Evolutionary conservation across 1,139 yeast genomes (phyloP).

Genomic region (Debaryomyces robertsiae): DNA sequence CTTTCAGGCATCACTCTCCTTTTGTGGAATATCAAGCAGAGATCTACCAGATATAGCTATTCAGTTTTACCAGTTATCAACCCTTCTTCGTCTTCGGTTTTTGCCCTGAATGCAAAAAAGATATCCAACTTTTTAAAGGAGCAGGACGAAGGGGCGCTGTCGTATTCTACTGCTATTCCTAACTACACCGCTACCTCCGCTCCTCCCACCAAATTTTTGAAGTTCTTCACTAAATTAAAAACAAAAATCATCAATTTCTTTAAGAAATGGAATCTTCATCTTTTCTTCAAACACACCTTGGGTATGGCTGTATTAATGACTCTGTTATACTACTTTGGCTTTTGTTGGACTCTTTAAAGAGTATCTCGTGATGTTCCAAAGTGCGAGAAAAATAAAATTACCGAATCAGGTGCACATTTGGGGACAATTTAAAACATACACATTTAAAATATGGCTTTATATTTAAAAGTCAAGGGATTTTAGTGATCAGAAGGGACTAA

Average conservation of each 20-base stretch:
- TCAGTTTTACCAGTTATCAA: constrained; percentile 14
- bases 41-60: constrained; percentile 18
- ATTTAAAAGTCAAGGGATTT: not conserved
- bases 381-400: constrained; percentile 11
- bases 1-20: constrained; percentile 31
- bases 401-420: constrained; percentile 13
- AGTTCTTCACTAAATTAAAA: constrained; percentile 1
- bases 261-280: constrained; percentile 21
- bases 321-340: constrained; percentile 23
- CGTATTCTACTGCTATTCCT: constrained; percentile 16
- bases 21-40: constrained; percentile 34
- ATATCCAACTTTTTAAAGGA: constrained; percentile 26
- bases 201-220: not conserved
- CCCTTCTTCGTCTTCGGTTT: not conserved
- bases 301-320: constrained; percentile 21
- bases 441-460: constrained; percentile 3
- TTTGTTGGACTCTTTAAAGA: constrained; percentile 18
- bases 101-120: constrained; percentile 21
- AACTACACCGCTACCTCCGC: constrained; percentile 16
- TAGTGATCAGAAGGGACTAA: not conserved
- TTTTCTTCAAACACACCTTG: constrained; percentile 23
- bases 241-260: constrained; percentile 11
- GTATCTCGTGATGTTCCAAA: constrained; percentile 1
- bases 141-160: constrained; percentile 21
- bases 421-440: constrained; percentile 10